Percentiles rank a stretch among this genome's conserved stretches.
Evolutionary conservation across 78 protist species (phyloP).

Genomic region (Dictyostelium brefeldianum): DNA sequence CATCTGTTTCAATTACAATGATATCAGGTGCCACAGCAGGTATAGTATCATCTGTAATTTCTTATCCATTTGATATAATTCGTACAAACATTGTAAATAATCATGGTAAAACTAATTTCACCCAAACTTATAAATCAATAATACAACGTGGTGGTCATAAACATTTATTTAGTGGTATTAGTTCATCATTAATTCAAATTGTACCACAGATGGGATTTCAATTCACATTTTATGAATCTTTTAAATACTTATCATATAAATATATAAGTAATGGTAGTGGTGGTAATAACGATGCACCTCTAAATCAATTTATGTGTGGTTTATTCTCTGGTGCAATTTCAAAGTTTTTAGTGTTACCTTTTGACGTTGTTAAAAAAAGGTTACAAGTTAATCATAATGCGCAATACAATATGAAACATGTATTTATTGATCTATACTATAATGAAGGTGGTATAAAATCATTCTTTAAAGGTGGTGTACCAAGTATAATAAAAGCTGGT

Average conservation of each 20-base stretch:
- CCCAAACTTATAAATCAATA: neutral
- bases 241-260: constrained; percentile 14
- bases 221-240: constrained; percentile 56
- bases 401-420: neutral
- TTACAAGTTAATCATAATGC: constrained; percentile 30
- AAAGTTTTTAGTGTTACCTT: constrained; percentile 69
- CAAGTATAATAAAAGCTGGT: constrained; percentile 61
- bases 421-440: neutral
- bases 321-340: constrained; percentile 57
- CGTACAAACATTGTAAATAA: constrained; percentile 51
- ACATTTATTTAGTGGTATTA: constrained; percentile 25
- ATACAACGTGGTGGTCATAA: neutral
- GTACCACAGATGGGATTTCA: constrained; percentile 69
- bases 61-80: constrained; percentile 66
- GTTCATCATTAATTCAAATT: constrained; percentile 44
- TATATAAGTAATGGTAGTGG: neutral
- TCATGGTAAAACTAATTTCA: neutral
- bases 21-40: constrained; percentile 47
- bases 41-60: constrained; percentile 1
- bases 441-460: constrained; percentile 27
- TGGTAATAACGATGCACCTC: neutral
- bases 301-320: constrained; percentile 53
- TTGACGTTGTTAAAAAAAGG: constrained; percentile 67
- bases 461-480: constrained; percentile 56
- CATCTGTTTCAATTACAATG: neutral